phyloP scores from a whole-genome alignment of 1,284 basidiomycete species.

The Rhodotorula mucilaginosa region DNA sequence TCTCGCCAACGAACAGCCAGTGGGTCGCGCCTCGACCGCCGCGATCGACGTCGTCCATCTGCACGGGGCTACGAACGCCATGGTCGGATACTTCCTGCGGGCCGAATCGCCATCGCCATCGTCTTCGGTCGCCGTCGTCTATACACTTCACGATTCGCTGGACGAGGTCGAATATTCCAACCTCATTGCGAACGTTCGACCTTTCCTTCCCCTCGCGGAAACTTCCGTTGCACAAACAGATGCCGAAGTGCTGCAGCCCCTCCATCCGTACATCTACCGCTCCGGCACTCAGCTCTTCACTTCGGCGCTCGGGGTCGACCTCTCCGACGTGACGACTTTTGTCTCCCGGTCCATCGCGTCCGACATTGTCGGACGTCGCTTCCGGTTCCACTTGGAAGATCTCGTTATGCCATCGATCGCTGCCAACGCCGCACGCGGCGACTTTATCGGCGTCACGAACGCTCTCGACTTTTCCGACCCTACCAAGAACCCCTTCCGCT shows the following conservation, averaged over 20 bases:
- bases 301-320: slow-evolving; percentile 31
- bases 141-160: slow-evolving; percentile 35
- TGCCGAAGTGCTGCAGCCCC: not conserved
- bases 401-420: slow-evolving; percentile 36
- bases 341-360: slow-evolving; percentile 32
- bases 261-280: slow-evolving; percentile 22
- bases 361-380: slow-evolving; percentile 26
- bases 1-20: not conserved
- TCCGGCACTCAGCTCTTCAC: slow-evolving; percentile 25
- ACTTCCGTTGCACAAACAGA: too few species aligned
- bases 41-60: slow-evolving; percentile 31
- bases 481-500: slow-evolving; percentile 25
- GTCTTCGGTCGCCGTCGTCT: slow-evolving; percentile 20
- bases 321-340: slow-evolving; percentile 30
- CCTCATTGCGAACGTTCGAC: slow-evolving; percentile 17
- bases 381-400: slow-evolving; percentile 31
- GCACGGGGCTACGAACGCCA: slow-evolving; percentile 37
- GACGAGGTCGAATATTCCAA: slow-evolving; percentile 38
- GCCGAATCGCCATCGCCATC: not conserved
- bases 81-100: slow-evolving; percentile 28
- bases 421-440: not conserved
- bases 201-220: not conserved
- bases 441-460: slow-evolving; percentile 35
- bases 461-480: slow-evolving; percentile 31
- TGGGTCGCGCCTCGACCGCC: too few species aligned